Conservation (phyloP, 805 yeast genomes). For the Candida ficus region DNA sequence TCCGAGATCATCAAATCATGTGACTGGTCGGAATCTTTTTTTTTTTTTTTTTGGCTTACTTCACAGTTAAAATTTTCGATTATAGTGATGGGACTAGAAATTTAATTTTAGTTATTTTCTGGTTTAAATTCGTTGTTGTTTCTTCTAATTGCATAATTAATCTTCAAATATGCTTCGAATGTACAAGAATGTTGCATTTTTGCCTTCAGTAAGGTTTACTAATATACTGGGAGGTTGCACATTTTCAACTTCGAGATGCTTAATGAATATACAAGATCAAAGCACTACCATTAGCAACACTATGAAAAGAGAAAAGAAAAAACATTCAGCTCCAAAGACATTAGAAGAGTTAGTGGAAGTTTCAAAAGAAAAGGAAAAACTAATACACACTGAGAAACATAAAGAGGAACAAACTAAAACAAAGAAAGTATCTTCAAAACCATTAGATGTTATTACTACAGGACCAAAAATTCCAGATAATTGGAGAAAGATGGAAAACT, state of each 20-base stretch:
- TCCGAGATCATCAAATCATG: neutral
- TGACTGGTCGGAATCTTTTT: slow-evolving; percentile 1
- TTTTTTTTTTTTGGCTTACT: too few relatives aligned
- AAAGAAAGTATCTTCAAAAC: slow-evolving; percentile 4
- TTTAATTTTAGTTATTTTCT: too few relatives aligned
- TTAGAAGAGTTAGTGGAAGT: slow-evolving; percentile 2
- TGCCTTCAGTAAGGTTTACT: too few relatives aligned
- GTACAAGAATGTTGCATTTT: too few relatives aligned
- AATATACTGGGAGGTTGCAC: too few relatives aligned
- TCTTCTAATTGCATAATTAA: too few relatives aligned
- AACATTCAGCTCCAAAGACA: slow-evolving; percentile 5
- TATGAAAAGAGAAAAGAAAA: neutral
- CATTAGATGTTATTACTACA: slow-evolving; percentile 11
- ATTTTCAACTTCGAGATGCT: neutral
- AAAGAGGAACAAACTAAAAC: neutral
- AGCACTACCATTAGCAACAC: neutral
- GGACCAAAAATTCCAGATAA: slow-evolving; percentile 35
- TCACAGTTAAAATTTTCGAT: neutral
- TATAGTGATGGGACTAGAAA: too few relatives aligned
- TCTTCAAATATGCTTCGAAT: neutral
- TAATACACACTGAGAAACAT: neutral
- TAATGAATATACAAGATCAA: slow-evolving; percentile 2
- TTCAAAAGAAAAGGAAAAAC: slow-evolving; percentile 1
- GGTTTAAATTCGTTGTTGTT: too few relatives aligned
- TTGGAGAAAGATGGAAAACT: slow-evolving; percentile 37